Evolutionary conservation across 805 yeast species (phyloP).

Genomic region (Kluyveromyces starmeri): DNA sequence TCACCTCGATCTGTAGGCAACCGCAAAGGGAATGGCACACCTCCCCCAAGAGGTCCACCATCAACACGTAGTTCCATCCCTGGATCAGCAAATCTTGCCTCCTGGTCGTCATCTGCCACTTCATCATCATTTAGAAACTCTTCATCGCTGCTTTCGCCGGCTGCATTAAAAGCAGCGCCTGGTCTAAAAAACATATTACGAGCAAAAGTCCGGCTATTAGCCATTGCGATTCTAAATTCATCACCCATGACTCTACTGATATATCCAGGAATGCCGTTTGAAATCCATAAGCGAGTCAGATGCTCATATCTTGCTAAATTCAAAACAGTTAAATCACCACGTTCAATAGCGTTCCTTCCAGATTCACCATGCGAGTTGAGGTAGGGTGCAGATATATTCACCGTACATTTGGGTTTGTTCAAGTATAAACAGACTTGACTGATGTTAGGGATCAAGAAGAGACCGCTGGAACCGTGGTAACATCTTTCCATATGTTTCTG

Average conservation of each 20-base stretch:
- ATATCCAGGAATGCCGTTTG: slow-evolving; percentile 46
- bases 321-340: slow-evolving; percentile 48
- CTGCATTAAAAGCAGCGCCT: slow-evolving; percentile 16
- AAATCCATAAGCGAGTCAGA: slow-evolving; percentile 52
- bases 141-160: slow-evolving; percentile 13
- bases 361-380: slow-evolving; percentile 70
- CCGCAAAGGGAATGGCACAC: slow-evolving; percentile 4
- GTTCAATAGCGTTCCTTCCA: slow-evolving; percentile 43
- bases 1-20: slow-evolving; percentile 12
- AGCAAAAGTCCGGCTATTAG: slow-evolving; percentile 8
- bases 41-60: slow-evolving; percentile 12
- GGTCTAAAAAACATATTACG: slow-evolving; percentile 21
- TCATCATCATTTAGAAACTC: slow-evolving; percentile 15
- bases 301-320: slow-evolving; percentile 45
- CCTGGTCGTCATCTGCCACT: slow-evolving; percentile 14
- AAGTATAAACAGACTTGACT: slow-evolving; percentile 27
- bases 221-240: slow-evolving; percentile 24
- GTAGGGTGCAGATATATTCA: slow-evolving; percentile 53
- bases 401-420: slow-evolving; percentile 27
- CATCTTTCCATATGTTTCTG: slow-evolving; percentile 22
- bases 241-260: slow-evolving; percentile 33
- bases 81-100: slow-evolving; percentile 1
- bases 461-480: slow-evolving; percentile 29
- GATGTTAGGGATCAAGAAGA: slow-evolving; percentile 30
- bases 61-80: slow-evolving; percentile 1